Evolutionary conservation across 1,139 yeast genomes (phyloP).

Genomic region (Zygoascus meyerae): DNA sequence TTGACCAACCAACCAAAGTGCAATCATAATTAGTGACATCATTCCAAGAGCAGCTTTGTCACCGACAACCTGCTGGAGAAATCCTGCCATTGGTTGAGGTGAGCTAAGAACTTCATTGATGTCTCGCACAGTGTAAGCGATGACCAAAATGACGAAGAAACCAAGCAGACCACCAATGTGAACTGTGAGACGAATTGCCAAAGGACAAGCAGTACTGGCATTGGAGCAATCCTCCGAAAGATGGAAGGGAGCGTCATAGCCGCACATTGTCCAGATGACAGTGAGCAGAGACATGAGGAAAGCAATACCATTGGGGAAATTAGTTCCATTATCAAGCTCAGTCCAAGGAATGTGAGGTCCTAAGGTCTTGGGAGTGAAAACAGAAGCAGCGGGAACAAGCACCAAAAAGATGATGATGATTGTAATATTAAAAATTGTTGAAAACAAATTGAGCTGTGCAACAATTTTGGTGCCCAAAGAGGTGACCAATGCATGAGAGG

Average conservation of each 20-base stretch:
- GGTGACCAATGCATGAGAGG: conserved; percentile 43
- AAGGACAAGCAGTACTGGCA: conserved; percentile 56
- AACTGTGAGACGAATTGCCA: conserved; percentile 60
- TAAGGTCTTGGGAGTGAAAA: conserved; percentile 13
- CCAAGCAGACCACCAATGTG: conserved; percentile 56
- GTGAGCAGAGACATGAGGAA: conserved; percentile 56
- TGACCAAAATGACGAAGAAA: conserved; percentile 54
- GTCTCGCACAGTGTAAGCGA: conserved; percentile 57
- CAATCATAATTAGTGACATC: conserved; percentile 50
- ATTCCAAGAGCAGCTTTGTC: conserved; percentile 47
- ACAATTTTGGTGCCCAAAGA: conserved; percentile 47
- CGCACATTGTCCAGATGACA: conserved; percentile 69
- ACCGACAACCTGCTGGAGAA: conserved; percentile 46
- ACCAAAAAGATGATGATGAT: conserved; percentile 53
- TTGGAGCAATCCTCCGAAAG: conserved; percentile 64
- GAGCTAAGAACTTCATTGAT: conserved; percentile 44
- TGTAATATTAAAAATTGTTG: conserved; percentile 51
- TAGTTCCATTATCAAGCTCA: conserved; percentile 53
- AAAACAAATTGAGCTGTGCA: conserved; percentile 54
- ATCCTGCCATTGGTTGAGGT: conserved; percentile 59
- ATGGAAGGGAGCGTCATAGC: conserved; percentile 70
- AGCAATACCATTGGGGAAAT: conserved; percentile 58
- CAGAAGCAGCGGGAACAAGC: conserved; percentile 50
- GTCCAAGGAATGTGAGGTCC: conserved; percentile 56
- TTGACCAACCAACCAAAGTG: conserved; percentile 60